Conservation (phyloP, 768 basidiomycete species). For the Pleurotus citrinopileatus region DNA sequence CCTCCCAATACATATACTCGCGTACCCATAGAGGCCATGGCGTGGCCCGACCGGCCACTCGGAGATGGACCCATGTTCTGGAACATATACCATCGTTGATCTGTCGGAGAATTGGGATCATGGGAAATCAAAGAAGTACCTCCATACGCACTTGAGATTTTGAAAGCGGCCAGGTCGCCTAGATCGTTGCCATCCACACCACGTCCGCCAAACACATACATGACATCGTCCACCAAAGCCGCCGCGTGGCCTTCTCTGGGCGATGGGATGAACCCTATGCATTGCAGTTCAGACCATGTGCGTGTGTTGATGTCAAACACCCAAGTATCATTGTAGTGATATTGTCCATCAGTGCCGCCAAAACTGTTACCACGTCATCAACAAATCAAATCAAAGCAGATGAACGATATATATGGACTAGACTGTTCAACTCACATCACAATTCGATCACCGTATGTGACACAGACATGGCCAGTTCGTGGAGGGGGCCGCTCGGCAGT, state of each 20-base stretch:
- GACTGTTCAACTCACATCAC: conserved; percentile 60
- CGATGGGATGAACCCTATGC: conserved; percentile 95
- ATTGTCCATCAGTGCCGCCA: conserved; percentile 97
- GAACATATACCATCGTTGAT: conserved; percentile 99
- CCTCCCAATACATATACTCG: conserved; percentile 94
- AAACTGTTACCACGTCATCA: conserved; percentile 51
- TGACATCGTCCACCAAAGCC: conserved; percentile 93
- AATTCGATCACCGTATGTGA: conserved; percentile 79
- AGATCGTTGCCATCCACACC: conserved; percentile 97
- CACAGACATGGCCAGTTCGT: conserved; percentile 89
- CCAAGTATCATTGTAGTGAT: conserved; percentile 99
- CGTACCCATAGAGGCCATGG: conserved; percentile 92
- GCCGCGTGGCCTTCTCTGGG: conserved; percentile 97
- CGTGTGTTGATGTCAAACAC: conserved; percentile 78
- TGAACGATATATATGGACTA: conserved; percentile 17
- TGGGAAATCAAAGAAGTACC: conserved; percentile 4
- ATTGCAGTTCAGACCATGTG: conserved; percentile 88
- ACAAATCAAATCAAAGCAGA: neutral
- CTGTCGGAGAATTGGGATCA: conserved; percentile 35
- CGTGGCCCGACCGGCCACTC: conserved; percentile 89
- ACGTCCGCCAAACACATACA: conserved; percentile 96
- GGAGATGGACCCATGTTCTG: conserved; percentile 99
- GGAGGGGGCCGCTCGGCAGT: conserved; percentile 65
- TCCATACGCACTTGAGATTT: conserved; percentile 80
- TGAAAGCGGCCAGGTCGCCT: conserved; percentile 93